Percentiles rank a stretch among this genome's conserved stretches.
Evolutionary conservation across 2,329 filamentous ascomycete genomes (phyloP).

Genomic region (Nectriaceae sp.): DNA sequence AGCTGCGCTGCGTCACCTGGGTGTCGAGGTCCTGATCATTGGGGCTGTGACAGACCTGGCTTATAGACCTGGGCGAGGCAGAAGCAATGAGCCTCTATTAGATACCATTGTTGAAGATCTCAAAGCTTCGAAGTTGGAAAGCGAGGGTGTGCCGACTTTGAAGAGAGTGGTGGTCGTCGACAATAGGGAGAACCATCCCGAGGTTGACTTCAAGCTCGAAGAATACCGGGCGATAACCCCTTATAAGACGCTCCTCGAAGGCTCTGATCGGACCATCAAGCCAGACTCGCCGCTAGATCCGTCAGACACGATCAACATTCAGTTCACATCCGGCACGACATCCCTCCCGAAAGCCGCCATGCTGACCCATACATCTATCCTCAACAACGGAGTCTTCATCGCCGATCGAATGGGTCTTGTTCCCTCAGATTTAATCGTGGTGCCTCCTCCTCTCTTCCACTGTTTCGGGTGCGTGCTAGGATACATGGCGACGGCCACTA

Average conservation of each 20-base stretch:
- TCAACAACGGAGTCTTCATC: constrained; percentile 90
- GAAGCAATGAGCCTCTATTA: constrained; percentile 54
- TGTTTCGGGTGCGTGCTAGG: constrained; percentile 92
- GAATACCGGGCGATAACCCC: constrained; percentile 45
- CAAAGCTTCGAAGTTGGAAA: constrained; percentile 32
- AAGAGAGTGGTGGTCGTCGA: constrained; percentile 74
- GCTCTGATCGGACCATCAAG: constrained; percentile 35
- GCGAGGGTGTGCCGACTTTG: constrained; percentile 65
- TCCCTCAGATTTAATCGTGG: constrained; percentile 74
- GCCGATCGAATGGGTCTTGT: constrained; percentile 82
- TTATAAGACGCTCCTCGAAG: constrained; percentile 43
- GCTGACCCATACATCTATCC: constrained; percentile 79
- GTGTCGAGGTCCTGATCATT: constrained; percentile 74
- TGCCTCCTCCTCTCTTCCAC: constrained; percentile 82
- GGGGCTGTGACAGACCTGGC: constrained; percentile 86
- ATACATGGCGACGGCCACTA: constrained; percentile 92
- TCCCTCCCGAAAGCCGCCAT: constrained; percentile 89
- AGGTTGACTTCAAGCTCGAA: constrained; percentile 46
- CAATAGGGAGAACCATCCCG: constrained; percentile 61
- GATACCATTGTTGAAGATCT: constrained; percentile 47
- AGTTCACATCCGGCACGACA: constrained; percentile 97
- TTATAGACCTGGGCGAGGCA: constrained; percentile 57
- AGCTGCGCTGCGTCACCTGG: constrained; percentile 76
- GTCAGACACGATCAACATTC: constrained; percentile 85
- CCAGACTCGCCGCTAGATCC: constrained; percentile 53